These are phyloP conservation scores for Eucalyptus marginata DNA, from an alignment of 345 rosid species.

Conservation along the genomic window DNA sequence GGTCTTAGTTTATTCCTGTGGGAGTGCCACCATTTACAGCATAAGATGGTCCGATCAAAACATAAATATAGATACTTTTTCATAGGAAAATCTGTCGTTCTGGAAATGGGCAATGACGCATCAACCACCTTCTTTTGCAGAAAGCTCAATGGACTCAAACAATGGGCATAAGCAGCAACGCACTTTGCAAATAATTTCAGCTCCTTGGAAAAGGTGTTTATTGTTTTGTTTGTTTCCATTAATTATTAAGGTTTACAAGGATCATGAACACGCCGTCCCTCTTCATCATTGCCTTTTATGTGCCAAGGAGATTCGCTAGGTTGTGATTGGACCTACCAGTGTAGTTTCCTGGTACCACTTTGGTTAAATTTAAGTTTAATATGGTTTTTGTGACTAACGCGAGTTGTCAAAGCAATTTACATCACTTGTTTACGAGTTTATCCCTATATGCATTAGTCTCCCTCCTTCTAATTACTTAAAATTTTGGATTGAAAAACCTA, in stretches of 20 bases:
- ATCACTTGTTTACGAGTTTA: not conserved
- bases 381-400: not conserved
- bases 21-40: no score
- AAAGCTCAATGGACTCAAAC: constrained; percentile 11
- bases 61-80: no score
- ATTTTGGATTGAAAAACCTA: not conserved
- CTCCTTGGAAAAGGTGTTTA: constrained; percentile 63
- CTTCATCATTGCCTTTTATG: not conserved
- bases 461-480: not conserved
- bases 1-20: no score
- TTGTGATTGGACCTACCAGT: not conserved
- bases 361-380: not conserved
- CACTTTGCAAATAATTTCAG: constrained; percentile 53
- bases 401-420: not conserved
- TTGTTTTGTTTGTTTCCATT: not conserved
- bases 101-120: constrained; percentile 19
- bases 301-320: not conserved
- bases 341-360: not conserved
- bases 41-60: no score
- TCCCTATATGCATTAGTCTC: not conserved
- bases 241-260: not conserved
- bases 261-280: not conserved
- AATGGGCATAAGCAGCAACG: not conserved
- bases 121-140: constrained; percentile 13
- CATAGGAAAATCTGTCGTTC: not conserved